Conservation (phyloP, 208 protist species). For the Crithidia acanthocephali region DNA sequence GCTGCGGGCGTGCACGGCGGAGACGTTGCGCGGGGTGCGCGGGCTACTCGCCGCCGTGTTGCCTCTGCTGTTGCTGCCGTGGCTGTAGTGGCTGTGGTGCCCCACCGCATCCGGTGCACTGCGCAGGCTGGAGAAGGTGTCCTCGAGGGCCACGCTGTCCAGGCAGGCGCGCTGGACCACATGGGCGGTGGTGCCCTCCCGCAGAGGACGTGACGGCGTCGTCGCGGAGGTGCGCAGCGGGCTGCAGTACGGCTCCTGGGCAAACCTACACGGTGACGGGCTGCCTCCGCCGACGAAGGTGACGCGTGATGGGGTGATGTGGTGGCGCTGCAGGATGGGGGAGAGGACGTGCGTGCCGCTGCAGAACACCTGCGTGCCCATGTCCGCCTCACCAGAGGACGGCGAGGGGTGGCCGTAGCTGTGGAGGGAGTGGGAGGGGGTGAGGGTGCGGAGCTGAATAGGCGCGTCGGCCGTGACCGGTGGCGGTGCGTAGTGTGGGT, state of each 20-base stretch:
- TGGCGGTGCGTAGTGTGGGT: not conserved
- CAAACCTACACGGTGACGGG: not conserved
- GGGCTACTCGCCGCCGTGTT: not conserved
- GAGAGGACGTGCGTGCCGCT: constrained; percentile 2
- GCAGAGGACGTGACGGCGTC: not conserved
- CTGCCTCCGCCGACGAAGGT: constrained; percentile 2
- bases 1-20: not conserved
- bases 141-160: not conserved
- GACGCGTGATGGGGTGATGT: not conserved
- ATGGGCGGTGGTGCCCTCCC: no score
- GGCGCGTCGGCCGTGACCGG: not conserved
- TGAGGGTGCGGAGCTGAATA: not conserved
- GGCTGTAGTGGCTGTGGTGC: not conserved
- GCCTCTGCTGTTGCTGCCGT: not conserved
- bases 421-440: not conserved
- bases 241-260: not conserved
- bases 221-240: not conserved
- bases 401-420: not conserved
- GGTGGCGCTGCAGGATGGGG: constrained; percentile 10
- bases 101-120: not conserved
- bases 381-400: constrained; percentile 2
- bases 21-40: constrained; percentile 16
- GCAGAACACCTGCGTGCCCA: constrained; percentile 26
- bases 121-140: constrained; percentile 11
- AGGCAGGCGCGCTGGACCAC: no score